Evolutionary conservation across 192 early-diverging fungal genomes (phyloP).

Genomic region (Physocladia obscura): DNA sequence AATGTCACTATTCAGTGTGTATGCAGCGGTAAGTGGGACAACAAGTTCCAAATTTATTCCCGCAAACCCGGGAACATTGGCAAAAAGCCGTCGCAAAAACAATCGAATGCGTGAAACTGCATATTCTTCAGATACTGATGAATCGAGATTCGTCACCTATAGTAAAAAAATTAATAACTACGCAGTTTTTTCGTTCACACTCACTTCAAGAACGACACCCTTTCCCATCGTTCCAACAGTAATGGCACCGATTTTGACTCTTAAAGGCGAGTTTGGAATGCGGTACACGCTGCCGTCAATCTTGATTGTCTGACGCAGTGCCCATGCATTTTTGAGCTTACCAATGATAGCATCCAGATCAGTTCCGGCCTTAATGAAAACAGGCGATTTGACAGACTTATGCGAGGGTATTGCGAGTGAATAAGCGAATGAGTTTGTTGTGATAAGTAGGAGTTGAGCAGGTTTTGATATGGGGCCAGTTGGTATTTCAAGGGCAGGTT

Average conservation of each 20-base stretch:
- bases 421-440: background rate
- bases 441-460: background rate
- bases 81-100: conserved; percentile 6
- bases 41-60: background rate
- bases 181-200: too few species aligned
- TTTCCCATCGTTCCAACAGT: conserved; percentile 12
- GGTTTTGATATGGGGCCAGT: background rate
- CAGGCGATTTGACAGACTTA: background rate
- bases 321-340: conserved; percentile 11
- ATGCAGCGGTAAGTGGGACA: background rate
- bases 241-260: conserved; percentile 2
- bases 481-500: background rate
- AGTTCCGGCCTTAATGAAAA: background rate
- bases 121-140: background rate
- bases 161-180: too few species aligned
- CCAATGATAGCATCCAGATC: conserved; percentile 17
- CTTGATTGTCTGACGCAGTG: conserved; percentile 4
- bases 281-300: conserved; percentile 5
- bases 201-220: conserved; percentile 21
- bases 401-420: background rate
- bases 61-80: background rate
- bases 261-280: background rate
- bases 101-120: background rate
- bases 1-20: too few species aligned
- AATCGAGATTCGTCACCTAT: background rate